phyloP scores from a whole-genome alignment of 768 basidiomycete genomes.

The Vararia minispora region DNA sequence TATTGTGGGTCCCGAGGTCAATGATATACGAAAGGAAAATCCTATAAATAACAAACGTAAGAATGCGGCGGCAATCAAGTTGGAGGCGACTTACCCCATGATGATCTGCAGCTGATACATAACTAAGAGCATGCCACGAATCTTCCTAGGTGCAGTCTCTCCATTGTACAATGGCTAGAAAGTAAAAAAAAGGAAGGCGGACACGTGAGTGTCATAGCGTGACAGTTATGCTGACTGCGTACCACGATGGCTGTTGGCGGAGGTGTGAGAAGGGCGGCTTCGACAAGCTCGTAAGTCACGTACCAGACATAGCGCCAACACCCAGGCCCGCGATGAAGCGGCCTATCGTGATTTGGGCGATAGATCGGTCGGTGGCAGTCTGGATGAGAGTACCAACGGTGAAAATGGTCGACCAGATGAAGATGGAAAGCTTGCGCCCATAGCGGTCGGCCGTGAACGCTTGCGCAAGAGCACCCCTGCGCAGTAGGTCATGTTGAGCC shows the following conservation, averaged over 20 bases:
- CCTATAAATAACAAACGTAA: conserved; percentile 21
- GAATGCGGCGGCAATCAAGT: not conserved
- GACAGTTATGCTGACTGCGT: no score
- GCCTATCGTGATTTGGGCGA: conserved; percentile 62
- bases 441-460: conserved; percentile 67
- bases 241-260: no score
- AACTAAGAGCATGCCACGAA: conserved; percentile 62
- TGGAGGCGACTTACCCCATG: conserved; percentile 34
- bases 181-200: no score
- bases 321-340: conserved; percentile 69
- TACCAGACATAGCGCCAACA: conserved; percentile 64
- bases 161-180: conserved; percentile 51
- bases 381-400: conserved; percentile 60
- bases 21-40: conserved; percentile 64
- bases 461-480: conserved; percentile 46
- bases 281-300: no score
- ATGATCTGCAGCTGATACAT: conserved; percentile 75
- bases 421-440: conserved; percentile 62
- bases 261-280: no score
- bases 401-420: conserved; percentile 68
- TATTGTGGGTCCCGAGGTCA: conserved; percentile 51
- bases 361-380: conserved; percentile 47
- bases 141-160: conserved; percentile 64
- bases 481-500: conserved; percentile 18
- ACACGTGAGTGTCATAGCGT: no score